Evolutionary conservation across 805 yeast species (phyloP).

Genomic region (Isabelozyma pseudorhagii): DNA sequence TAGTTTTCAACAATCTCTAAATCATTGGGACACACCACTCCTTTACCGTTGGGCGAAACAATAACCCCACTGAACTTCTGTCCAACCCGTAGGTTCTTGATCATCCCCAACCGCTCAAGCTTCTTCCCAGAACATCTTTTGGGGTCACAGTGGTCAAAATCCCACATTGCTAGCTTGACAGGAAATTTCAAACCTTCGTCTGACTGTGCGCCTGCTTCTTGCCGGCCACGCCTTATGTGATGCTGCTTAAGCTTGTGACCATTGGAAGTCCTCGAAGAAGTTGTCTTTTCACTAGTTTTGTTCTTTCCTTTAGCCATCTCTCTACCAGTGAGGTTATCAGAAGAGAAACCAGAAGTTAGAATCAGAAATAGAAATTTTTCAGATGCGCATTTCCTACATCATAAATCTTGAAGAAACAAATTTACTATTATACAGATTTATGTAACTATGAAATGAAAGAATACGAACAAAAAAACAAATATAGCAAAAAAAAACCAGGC

Average conservation of each 20-base stretch:
- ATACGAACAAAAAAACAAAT: not conserved
- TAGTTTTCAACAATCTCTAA: constrained; percentile 64
- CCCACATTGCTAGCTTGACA: constrained; percentile 96
- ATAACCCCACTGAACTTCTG: constrained; percentile 90
- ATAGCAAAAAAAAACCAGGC: not conserved
- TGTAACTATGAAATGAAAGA: constrained; percentile 1
- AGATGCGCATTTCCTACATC: not conserved
- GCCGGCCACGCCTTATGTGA: constrained; percentile 39
- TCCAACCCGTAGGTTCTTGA: constrained; percentile 78
- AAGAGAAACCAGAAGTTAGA: not conserved
- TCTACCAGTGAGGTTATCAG: not conserved
- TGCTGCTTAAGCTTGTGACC: constrained; percentile 56
- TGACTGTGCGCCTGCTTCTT: constrained; percentile 26
- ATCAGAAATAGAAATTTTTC: not conserved
- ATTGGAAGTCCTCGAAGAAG: constrained; percentile 43
- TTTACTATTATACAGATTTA: constrained; percentile 2
- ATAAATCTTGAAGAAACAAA: not conserved
- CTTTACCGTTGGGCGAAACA: constrained; percentile 89
- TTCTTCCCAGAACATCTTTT: constrained; percentile 96
- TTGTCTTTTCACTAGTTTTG: constrained; percentile 40
- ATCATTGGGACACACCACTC: constrained; percentile 89
- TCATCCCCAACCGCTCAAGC: constrained; percentile 82
- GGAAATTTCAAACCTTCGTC: constrained; percentile 48
- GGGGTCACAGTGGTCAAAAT: constrained; percentile 98
- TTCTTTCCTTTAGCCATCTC: constrained; percentile 58